phyloP scores from a whole-genome alignment of 1,139 yeast species.

The Pichia sp. region DNA sequence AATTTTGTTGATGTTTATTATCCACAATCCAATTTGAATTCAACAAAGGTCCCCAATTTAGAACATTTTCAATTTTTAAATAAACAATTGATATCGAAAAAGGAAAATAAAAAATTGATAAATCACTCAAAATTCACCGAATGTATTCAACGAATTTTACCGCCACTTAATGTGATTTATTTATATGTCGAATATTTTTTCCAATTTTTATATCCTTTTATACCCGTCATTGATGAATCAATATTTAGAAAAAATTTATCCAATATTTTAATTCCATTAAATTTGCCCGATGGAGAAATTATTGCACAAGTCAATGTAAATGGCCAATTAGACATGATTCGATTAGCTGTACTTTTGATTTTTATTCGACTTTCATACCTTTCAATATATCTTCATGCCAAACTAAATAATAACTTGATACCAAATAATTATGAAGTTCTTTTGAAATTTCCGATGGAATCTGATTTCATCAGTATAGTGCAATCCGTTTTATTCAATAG shows the following conservation, averaged over 20 bases:
- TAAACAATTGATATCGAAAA: slow-evolving; percentile 11
- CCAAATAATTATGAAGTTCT: neutral
- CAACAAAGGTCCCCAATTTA: neutral
- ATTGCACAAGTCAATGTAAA: slow-evolving; percentile 21
- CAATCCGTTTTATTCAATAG: slow-evolving; percentile 30
- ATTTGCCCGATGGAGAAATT: slow-evolving; percentile 12
- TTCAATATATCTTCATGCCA: slow-evolving; percentile 28
- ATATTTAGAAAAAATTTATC: slow-evolving; percentile 27
- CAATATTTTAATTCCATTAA: slow-evolving; percentile 17
- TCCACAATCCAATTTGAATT: neutral
- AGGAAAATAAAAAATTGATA: neutral
- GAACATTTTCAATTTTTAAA: slow-evolving; percentile 10
- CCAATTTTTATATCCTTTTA: slow-evolving; percentile 39
- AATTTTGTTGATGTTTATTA: slow-evolving; percentile 5
- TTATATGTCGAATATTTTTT: slow-evolving; percentile 38
- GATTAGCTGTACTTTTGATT: slow-evolving; percentile 36
- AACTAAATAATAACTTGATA: neutral
- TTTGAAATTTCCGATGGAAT: slow-evolving; percentile 30
- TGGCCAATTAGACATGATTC: slow-evolving; percentile 35
- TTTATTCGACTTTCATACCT: slow-evolving; percentile 38
- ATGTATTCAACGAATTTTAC: slow-evolving; percentile 27
- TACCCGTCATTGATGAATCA: slow-evolving; percentile 46
- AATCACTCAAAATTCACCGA: slow-evolving; percentile 2
- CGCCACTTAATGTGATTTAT: slow-evolving; percentile 37
- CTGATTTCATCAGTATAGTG: slow-evolving; percentile 31